phyloP scores from a whole-genome alignment of 2,329 filamentous ascomycete species.

The Falciphora oryzae region DNA sequence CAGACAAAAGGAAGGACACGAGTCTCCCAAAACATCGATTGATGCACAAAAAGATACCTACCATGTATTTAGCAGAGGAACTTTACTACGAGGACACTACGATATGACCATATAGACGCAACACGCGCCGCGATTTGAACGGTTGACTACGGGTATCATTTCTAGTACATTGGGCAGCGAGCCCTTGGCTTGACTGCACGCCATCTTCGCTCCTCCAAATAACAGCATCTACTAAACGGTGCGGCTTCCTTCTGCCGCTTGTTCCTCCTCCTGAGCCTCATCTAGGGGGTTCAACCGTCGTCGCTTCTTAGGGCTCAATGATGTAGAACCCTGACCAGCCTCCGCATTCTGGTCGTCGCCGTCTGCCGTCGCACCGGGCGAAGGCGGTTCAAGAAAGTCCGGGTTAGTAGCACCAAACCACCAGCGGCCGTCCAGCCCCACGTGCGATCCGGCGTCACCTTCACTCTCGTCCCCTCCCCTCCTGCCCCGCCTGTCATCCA shows the following conservation, averaged over 20 bases:
- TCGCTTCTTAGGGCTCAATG: neutral
- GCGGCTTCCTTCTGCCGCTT: neutral
- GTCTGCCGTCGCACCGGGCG: no score
- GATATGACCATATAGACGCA: neutral
- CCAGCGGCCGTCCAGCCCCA: neutral
- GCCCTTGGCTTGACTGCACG: neutral
- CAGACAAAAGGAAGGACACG: neutral
- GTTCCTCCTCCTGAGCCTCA: neutral
- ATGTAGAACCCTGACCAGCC: no score
- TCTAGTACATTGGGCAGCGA: neutral
- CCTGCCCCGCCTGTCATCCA: slow-evolving; percentile 5
- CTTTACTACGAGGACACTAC: neutral
- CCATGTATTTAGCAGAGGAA: neutral
- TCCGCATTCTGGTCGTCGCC: neutral
- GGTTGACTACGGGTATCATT: neutral
- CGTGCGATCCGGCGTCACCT: neutral
- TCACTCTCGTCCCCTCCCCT: slow-evolving; percentile 1
- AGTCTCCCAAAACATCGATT: neutral
- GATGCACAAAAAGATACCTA: neutral
- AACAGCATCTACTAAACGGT: neutral
- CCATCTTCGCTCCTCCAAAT: neutral
- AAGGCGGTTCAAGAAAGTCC: neutral
- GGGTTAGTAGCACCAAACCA: neutral
- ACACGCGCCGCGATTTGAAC: no score
- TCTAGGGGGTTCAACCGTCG: neutral